Conservation (phyloP, 2,329 filamentous ascomycete genomes). For the Fusarium tjaetaba region DNA sequence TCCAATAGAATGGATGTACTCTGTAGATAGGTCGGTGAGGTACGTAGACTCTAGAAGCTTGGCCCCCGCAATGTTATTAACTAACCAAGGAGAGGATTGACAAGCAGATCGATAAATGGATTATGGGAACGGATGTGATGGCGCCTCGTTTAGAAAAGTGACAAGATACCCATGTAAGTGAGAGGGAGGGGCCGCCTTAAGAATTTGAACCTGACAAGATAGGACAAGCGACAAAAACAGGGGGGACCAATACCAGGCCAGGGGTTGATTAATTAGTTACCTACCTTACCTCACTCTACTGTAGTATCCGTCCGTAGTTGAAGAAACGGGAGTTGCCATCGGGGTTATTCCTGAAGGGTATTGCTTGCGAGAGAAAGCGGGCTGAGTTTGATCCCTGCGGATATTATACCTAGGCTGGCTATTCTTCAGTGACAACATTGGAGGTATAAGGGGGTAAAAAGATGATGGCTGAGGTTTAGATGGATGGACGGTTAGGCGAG, state of each 20-base stretch:
- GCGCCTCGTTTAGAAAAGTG: slow-evolving; percentile 10
- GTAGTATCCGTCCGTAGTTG: background rate
- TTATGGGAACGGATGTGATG: background rate
- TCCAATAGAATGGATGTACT: background rate
- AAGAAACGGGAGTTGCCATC: slow-evolving; percentile 22
- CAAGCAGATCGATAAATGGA: slow-evolving; percentile 33
- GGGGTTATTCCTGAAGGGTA: slow-evolving; percentile 27
- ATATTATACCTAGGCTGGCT: background rate
- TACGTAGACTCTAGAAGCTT: slow-evolving; percentile 7
- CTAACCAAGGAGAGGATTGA: slow-evolving; percentile 23
- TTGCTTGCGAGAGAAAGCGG: slow-evolving; percentile 34
- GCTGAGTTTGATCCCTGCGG: slow-evolving; percentile 7
- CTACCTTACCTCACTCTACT: background rate
- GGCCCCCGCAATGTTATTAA: slow-evolving; percentile 15
- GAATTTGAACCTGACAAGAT: background rate
- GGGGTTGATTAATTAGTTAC: background rate
- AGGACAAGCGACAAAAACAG: background rate
- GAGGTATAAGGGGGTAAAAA: background rate
- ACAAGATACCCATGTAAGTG: slow-evolving; percentile 20
- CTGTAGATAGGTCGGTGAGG: background rate
- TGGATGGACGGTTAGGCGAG: slow-evolving; percentile 5
- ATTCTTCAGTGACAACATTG: background rate
- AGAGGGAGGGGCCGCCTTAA: slow-evolving; percentile 4
- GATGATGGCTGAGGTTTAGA: slow-evolving; percentile 12
- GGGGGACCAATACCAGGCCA: slow-evolving; percentile 6